phyloP scores from a whole-genome alignment of 2,329 filamentous ascomycete genomes.

The Beauveria rudraprayagi region DNA sequence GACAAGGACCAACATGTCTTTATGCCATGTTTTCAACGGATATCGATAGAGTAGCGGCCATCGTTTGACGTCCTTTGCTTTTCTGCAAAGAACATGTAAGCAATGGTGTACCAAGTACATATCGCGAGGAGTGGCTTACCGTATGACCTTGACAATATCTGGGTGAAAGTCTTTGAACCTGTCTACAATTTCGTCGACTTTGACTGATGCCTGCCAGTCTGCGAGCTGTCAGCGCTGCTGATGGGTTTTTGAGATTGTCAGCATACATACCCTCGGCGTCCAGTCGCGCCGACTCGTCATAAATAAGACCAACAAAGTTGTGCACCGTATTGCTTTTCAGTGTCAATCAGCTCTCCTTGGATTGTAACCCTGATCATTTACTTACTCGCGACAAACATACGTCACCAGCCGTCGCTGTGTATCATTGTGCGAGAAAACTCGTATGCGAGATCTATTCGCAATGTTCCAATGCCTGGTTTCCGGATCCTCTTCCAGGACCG shows the following conservation, averaged over 20 bases:
- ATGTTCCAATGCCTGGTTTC: slow-evolving; percentile 24
- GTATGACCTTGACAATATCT: slow-evolving; percentile 19
- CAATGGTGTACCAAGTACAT: not conserved
- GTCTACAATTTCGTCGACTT: slow-evolving; percentile 21
- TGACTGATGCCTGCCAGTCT: slow-evolving; percentile 26
- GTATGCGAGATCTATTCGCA: slow-evolving; percentile 18
- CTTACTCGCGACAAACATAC: slow-evolving; percentile 27
- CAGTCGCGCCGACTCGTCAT: slow-evolving; percentile 16
- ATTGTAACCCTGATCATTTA: not conserved
- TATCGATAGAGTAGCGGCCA: slow-evolving; percentile 29
- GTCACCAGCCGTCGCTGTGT: slow-evolving; percentile 22
- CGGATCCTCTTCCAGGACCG: slow-evolving; percentile 22
- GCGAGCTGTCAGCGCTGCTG: not conserved
- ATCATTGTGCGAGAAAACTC: slow-evolving; percentile 18
- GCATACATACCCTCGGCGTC: slow-evolving; percentile 17
- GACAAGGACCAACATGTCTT: slow-evolving; percentile 23
- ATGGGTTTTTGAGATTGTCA: not conserved
- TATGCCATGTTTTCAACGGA: slow-evolving; percentile 25
- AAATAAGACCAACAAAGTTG: slow-evolving; percentile 27
- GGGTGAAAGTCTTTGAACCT: slow-evolving; percentile 23
- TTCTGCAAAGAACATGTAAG: slow-evolving; percentile 14
- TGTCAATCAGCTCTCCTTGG: not conserved
- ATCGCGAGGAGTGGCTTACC: not conserved
- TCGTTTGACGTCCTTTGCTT: slow-evolving; percentile 26
- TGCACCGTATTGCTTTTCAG: slow-evolving; percentile 22